Evolutionary conservation across 1,139 yeast species (phyloP), one percentile per base, ranked within the genome.

Genomic region (Yamadazyma songkhlaensis): DNA sequence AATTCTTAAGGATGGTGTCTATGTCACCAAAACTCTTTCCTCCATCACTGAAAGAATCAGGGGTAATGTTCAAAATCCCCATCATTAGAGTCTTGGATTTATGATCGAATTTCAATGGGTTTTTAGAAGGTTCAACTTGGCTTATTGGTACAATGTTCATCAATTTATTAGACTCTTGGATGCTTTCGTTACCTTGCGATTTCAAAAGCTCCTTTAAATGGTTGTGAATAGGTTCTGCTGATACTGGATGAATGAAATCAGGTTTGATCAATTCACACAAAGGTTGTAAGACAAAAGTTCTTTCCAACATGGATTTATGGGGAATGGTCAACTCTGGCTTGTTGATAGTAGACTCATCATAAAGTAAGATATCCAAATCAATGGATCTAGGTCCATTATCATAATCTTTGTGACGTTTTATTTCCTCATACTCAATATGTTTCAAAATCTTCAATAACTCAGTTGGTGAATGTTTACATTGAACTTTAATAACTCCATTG

Each of bases 1-100:
- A 74, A 21, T 64, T 60, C 0, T 64, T 64, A 3, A 74, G 47
- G 3, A 63, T 49, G 3, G 57, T 50, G 3, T 57, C 55, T 4
- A 62, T 57, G 20, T 67, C 49, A 5, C 48, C 44, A 31, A 37
- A 57, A 34, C 58, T 50, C n/a, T 43, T 45, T 0, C 95, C 90
- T 1, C 96, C 97, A 59, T 94, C 98, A 36, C 96, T 87, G 54
- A 92, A 92, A 0, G 97, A 89, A 56, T 94, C 97, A 0, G 97
- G 97, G 0, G 98, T 92, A 14, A 84, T 74, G 53, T 92, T 92
- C 41, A 92, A 59, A 34, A 92, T 82, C 1, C 90, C 95, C 98
- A 92, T 92, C 35, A 89, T 59, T 31, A 64, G 54, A 0, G 86
- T 79, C 12, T 59, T 55, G 13, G 67, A 60, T 13, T 61, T 57